phyloP scores from a whole-genome alignment of 768 basidiomycete genomes.

The Mycena haematopus region DNA sequence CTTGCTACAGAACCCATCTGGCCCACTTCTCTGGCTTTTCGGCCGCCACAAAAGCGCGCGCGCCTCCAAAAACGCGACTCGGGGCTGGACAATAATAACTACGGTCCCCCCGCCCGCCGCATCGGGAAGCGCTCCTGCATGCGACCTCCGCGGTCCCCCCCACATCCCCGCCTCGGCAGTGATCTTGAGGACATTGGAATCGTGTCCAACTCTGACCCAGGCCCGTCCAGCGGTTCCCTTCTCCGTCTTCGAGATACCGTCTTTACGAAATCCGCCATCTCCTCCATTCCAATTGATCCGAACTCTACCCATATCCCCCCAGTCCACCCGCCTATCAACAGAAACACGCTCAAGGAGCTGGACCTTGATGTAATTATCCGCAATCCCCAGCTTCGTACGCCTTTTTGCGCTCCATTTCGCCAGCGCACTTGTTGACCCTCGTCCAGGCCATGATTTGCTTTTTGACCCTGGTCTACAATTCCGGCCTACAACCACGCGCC shows the following conservation, averaged over 20 bases:
- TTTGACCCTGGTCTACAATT: conserved; percentile 88
- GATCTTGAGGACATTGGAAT: conserved; percentile 56
- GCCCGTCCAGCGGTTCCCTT: conserved; percentile 53
- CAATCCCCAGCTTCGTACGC: conserved; percentile 90
- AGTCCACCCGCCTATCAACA: conserved; percentile 77
- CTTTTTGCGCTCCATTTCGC: conserved; percentile 21
- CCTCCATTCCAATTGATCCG: conserved; percentile 49
- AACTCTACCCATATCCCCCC: conserved; percentile 68
- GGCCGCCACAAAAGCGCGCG: conserved; percentile 45
- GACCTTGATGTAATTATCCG: conserved; percentile 86
- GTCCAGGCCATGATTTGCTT: conserved; percentile 83
- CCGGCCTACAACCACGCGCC: conserved; percentile 74
- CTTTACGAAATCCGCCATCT: conserved; percentile 38
- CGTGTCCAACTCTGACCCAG: conserved; percentile 48
- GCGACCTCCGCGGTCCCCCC: conserved; percentile 38
- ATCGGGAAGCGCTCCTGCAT: conserved; percentile 34
- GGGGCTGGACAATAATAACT: conserved; percentile 33
- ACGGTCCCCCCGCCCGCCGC: conserved; percentile 28
- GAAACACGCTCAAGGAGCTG: conserved; percentile 82
- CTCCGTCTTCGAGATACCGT: conserved; percentile 40
- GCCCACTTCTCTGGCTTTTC: conserved; percentile 29
- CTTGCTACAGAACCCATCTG: conserved; percentile 37
- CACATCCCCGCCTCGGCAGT: conserved; percentile 41
- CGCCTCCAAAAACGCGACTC: conserved; percentile 42
- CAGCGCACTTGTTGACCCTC: conserved; percentile 25